Base-by-base conservation (phyloP, 129 eudicot genomes). In the Flaveria brownii region DNA sequence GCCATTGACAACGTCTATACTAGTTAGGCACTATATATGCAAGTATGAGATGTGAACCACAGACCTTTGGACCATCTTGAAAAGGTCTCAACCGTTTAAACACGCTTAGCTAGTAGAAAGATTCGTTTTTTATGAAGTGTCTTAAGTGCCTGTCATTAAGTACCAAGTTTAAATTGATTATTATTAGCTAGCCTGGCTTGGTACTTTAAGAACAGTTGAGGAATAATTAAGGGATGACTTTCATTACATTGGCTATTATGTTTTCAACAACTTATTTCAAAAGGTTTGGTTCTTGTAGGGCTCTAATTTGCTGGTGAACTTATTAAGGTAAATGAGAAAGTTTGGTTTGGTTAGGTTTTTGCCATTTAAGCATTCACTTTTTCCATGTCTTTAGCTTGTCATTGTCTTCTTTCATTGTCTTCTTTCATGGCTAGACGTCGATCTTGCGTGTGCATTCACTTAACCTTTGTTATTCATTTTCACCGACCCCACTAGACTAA, bases 131-230 rank as follows among this genome's bases (percentile, higher is more conserved):
- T 67, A 25, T 47, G 75, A 80, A 66, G 63, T 70, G 45, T 20
- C 71, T 66, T 80, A 43, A 30, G 55, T 73, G 68, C 28, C 42
- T 54, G 64, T 80, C 71, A 80, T 80, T 74, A 73, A 73, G 71
- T 80, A 62, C 26, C 20, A 47, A 55, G 52, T 63, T 73, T 55
- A 74, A 80, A 80, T 71, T 74, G 80, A 74, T 45, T 66, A 80
- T 74, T 43, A 74, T 67, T 67, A 78, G 46, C 43, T 54, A 49
- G 75, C 71, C 61, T 80, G 70, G 70, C 75, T 80, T 73, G 42
- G 74, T 74, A 80, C 84, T 80, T 80, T 80, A 74, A 56, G 63
- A 55, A 80, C 80, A 80, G 80, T 74, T 74, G 80, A 80, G 64
- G 75, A 67, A 80, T 80, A 80, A 80, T 80, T 76, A 80, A 74